phyloP scores from a whole-genome alignment of 2,329 filamentous ascomycete species.

The Huntiella moniliformis region DNA sequence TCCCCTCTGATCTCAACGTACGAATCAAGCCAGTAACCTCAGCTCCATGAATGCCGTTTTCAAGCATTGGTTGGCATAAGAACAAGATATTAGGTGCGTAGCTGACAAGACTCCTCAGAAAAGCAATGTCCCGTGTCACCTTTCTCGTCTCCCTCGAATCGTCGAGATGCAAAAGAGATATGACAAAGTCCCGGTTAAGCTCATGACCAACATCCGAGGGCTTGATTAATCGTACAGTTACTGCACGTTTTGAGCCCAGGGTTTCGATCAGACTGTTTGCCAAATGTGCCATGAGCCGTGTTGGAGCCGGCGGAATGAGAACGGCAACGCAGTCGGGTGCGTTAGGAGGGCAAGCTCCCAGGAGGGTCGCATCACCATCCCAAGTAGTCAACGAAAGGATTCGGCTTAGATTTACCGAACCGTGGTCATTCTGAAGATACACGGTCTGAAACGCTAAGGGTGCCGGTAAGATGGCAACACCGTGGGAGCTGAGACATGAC shows the following conservation, averaged over 20 bases:
- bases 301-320: background rate
- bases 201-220: background rate
- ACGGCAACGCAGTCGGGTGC: slow-evolving; percentile 1
- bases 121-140: slow-evolving; percentile 18
- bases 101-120: slow-evolving; percentile 23
- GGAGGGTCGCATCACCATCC: slow-evolving; percentile 1
- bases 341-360: background rate
- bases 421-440: slow-evolving; percentile 3
- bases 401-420: background rate
- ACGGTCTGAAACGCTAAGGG: background rate
- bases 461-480: slow-evolving; percentile 3
- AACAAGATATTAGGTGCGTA: slow-evolving; percentile 26
- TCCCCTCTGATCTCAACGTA: slow-evolving; percentile 30
- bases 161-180: slow-evolving; percentile 7
- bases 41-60: slow-evolving; percentile 20
- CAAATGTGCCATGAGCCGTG: background rate
- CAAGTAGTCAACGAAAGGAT: slow-evolving; percentile 1
- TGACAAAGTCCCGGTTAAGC: background rate
- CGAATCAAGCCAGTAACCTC: slow-evolving; percentile 28
- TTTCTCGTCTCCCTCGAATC: background rate
- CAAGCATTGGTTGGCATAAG: slow-evolving; percentile 24
- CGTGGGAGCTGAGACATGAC: background rate
- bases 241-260: too few species aligned
- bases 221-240: too few species aligned
- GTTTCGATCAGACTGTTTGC: too few species aligned